A percentile compares a stretch with the other conserved stretches of the same genome.
phyloP scores from a whole-genome alignment of 768 basidiomycete species.

The Naganishia antarctica region DNA sequence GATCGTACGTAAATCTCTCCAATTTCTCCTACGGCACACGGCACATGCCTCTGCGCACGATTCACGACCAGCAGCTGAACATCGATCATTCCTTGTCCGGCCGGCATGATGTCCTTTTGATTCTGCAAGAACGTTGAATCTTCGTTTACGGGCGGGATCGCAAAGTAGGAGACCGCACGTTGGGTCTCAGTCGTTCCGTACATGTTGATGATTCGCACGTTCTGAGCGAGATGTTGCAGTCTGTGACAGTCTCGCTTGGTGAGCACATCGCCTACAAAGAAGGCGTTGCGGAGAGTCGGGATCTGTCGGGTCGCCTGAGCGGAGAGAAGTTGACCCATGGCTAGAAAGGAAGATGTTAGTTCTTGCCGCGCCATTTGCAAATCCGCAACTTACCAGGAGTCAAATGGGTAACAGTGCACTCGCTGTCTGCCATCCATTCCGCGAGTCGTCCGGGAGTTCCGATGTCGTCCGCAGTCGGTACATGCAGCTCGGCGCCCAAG shows the following conservation, averaged over 20 bases:
- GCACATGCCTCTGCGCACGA: constrained; percentile 71
- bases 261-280: constrained; percentile 98
- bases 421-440: constrained; percentile 93
- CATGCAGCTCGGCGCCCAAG: constrained; percentile 89
- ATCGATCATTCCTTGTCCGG: constrained; percentile 94
- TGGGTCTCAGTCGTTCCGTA: constrained; percentile 99
- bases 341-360: constrained; percentile 51
- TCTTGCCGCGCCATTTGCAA: not conserved
- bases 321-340: constrained; percentile 79
- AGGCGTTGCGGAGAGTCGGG: constrained; percentile 78
- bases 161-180: constrained; percentile 94
- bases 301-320: constrained; percentile 78
- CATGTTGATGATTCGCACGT: constrained; percentile 97
- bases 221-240: constrained; percentile 82
- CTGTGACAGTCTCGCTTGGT: constrained; percentile 97
- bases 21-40: constrained; percentile 90
- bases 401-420: constrained; percentile 91
- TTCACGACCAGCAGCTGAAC: constrained; percentile 97
- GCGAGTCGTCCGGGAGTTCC: constrained; percentile 93
- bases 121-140: constrained; percentile 87
- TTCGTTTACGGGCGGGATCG: constrained; percentile 73
- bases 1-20: constrained; percentile 98
- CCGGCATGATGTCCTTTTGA: constrained; percentile 96
- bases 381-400: constrained; percentile 58
- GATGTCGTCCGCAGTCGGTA: constrained; percentile 94